These are phyloP conservation scores for Hemileia vastatrix DNA, from an alignment of 1,284 basidiomycete genomes.

Conservation along the genomic window DNA sequence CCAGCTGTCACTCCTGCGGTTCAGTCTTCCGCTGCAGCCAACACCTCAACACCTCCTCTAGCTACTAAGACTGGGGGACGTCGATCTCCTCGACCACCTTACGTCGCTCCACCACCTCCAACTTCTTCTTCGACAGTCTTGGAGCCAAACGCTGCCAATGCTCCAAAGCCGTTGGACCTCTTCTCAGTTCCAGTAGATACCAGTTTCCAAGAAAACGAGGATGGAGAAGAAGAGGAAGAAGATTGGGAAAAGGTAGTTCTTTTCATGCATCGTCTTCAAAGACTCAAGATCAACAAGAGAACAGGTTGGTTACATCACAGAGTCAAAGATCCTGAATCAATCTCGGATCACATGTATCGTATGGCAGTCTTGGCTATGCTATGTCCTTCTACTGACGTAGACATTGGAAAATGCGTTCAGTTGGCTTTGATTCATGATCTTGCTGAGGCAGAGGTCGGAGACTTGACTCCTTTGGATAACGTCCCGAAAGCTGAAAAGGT, in stretches of 20 bases:
- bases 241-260: slow-evolving; percentile 31
- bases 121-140: slow-evolving; percentile 29
- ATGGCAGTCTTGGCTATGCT: slow-evolving; percentile 90
- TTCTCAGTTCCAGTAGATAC: slow-evolving; percentile 27
- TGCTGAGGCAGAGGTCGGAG: slow-evolving; percentile 92
- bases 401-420: slow-evolving; percentile 65
- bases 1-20: background rate
- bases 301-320: slow-evolving; percentile 8
- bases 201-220: slow-evolving; percentile 26
- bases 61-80: slow-evolving; percentile 26
- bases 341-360: slow-evolving; percentile 94
- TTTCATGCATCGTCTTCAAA: slow-evolving; percentile 15
- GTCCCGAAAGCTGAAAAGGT: slow-evolving; percentile 72
- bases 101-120: slow-evolving; percentile 36
- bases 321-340: slow-evolving; percentile 40
- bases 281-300: slow-evolving; percentile 9
- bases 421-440: slow-evolving; percentile 87
- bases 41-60: slow-evolving; percentile 10
- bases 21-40: too few species aligned
- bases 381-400: slow-evolving; percentile 53
- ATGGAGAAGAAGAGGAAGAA: slow-evolving; percentile 29
- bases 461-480: slow-evolving; percentile 82
- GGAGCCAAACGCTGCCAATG: slow-evolving; percentile 26
- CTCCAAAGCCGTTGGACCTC: slow-evolving; percentile 28
- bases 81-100: slow-evolving; percentile 34